These are phyloP conservation scores for Kodamaea sp. DNA, from an alignment of 1,139 yeast species.

Conservation along the genomic window DNA sequence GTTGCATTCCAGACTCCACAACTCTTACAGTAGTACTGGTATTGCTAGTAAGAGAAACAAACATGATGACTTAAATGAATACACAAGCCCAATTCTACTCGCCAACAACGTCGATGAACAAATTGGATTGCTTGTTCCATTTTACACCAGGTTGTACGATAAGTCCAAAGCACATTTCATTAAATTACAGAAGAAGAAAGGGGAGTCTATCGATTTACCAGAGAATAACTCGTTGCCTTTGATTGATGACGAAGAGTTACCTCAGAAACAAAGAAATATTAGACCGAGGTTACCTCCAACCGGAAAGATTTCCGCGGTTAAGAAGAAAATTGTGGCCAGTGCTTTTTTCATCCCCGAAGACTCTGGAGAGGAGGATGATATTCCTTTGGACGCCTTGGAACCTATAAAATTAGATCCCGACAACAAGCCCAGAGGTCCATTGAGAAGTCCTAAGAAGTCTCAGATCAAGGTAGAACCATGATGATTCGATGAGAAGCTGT, in stretches of 20 bases:
- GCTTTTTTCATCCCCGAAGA: constrained; percentile 48
- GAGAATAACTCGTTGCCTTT: constrained; percentile 44
- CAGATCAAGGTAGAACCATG: constrained; percentile 5
- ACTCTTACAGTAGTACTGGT: constrained; percentile 44
- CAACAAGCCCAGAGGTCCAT: constrained; percentile 1
- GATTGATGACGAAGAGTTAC: constrained; percentile 79
- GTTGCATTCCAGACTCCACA: constrained; percentile 74
- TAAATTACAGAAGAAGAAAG: constrained; percentile 57
- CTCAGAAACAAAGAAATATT: constrained; percentile 75
- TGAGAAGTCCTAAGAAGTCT: constrained; percentile 9
- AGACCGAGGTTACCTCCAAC: constrained; percentile 91
- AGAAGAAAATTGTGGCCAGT: constrained; percentile 58
- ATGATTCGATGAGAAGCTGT: too few species aligned
- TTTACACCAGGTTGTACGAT: constrained; percentile 51
- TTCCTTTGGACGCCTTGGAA: not conserved
- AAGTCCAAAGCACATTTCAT: constrained; percentile 50
- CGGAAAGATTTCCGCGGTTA: constrained; percentile 76
- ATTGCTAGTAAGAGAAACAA: constrained; percentile 51
- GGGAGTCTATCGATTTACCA: constrained; percentile 48
- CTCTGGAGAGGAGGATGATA: constrained; percentile 2
- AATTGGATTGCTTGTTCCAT: constrained; percentile 61
- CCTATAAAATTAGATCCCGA: too few species aligned
- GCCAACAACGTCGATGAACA: constrained; percentile 55
- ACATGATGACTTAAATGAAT: constrained; percentile 63
- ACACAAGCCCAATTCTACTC: constrained; percentile 46